Evolutionary conservation across 179 eudicot species (phyloP), one percentile per base, ranked within the genome.

Genomic region (Heliamphora ciliata): DNA sequence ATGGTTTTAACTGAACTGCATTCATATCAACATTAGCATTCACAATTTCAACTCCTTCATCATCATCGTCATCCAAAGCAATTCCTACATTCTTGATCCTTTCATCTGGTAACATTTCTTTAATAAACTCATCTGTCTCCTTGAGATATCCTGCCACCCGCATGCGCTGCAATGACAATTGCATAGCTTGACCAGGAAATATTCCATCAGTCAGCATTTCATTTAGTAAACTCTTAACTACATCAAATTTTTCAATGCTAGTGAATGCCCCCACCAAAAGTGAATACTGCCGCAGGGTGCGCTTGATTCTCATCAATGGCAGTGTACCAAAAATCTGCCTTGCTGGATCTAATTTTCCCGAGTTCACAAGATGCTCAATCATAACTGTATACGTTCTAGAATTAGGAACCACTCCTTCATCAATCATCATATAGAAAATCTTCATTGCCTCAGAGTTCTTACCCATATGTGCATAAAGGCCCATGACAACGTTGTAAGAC

Each of bases 251-350:
- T 74, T 90, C 84, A 81, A 70, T 77, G 76, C 81, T 82, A 48
- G 88, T 80, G 74, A 91, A 91, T 51, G 93, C 94, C 70, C 79
- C 90, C 24, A 92, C 87, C 83, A 95, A 81, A 83, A 90, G 48
- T 0, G 89, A 87, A 80, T 89, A 95, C 84, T 93, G 98, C 87
- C 82, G 89, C 6, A 86, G 61, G 17, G 95, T 93, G 69, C 86
- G 93, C 85, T 90, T 95, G 15, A 92, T 80, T 84, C 95, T 90
- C 97, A 95, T 92, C 79, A 55, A 76, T 5, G 98, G 94, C 89
- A 95, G 83, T 78, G 85, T 76, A 21, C 83, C 79, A 77, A 92
- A 95, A 83, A 95, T 55, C 76, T 92, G 85, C 84, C 86, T 82
- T 51, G 91, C 93, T 55, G 83, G 72, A 70, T 91, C 91, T 24